Evolutionary conservation across 2,329 filamentous ascomycete genomes (phyloP).

Genomic region (Cryphonectria parasitica): DNA sequence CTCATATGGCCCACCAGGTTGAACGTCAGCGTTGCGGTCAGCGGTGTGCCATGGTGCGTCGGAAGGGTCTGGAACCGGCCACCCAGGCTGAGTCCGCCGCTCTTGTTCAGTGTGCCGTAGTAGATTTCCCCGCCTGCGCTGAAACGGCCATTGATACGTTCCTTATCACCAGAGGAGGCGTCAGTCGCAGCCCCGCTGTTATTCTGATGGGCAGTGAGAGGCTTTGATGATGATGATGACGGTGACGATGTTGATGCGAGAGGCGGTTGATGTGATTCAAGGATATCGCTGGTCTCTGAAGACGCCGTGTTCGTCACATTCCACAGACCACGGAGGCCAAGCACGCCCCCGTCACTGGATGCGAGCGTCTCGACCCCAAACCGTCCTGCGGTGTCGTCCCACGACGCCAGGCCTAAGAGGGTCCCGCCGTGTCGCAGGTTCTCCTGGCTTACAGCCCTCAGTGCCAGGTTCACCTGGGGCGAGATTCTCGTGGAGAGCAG

Average conservation of each 20-base stretch:
- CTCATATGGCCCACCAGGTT: conserved; percentile 94
- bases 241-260: background rate
- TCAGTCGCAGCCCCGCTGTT: background rate
- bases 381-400: conserved; percentile 71
- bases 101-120: conserved; percentile 93
- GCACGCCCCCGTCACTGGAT: conserved; percentile 86
- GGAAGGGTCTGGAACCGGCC: conserved; percentile 88
- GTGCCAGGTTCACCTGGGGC: conserved; percentile 75
- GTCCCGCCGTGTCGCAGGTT: conserved; percentile 76
- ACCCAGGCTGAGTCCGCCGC: conserved; percentile 86
- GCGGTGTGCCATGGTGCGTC: conserved; percentile 79
- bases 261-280: background rate
- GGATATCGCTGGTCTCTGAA: conserved; percentile 9
- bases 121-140: conserved; percentile 92
- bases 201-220: background rate
- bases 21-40: conserved; percentile 89
- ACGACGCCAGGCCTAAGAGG: conserved; percentile 72
- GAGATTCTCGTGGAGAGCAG: conserved; percentile 79
- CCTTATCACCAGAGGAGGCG: conserved; percentile 44
- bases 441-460: conserved; percentile 77
- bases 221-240: background rate
- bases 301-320: conserved; percentile 53
- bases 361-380: conserved; percentile 90
- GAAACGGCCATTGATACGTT: conserved; percentile 77
- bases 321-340: conserved; percentile 88